Percentiles rank a stretch among this genome's conserved stretches.
Evolutionary conservation across 1,284 basidiomycete species (phyloP).

Genomic region (Ceratobasidium sp.): DNA sequence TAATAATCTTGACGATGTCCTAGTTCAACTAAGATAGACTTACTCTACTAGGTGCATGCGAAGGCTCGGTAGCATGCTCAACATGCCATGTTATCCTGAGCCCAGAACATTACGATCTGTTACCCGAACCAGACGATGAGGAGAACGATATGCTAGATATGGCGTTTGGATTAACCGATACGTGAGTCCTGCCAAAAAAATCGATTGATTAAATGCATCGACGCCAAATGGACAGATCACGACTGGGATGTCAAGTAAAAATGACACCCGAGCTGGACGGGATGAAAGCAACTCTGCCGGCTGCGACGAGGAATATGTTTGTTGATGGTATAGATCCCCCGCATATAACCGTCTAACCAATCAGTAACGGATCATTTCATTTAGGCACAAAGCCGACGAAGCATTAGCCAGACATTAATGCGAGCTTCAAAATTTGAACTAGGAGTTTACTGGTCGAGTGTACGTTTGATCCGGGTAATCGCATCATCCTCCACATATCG

Average conservation of each 20-base stretch:
- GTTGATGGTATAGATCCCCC: slow-evolving; percentile 78
- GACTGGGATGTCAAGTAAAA: slow-evolving; percentile 83
- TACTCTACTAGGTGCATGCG: slow-evolving; percentile 83
- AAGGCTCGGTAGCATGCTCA: slow-evolving; percentile 96
- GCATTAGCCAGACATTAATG: slow-evolving; percentile 56
- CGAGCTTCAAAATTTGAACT: not conserved
- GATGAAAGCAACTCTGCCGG: slow-evolving; percentile 87
- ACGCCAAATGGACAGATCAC: slow-evolving; percentile 59
- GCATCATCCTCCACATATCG: not conserved
- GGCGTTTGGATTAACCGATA: slow-evolving; percentile 97
- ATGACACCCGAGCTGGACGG: slow-evolving; percentile 89
- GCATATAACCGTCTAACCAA: not conserved
- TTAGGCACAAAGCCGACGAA: slow-evolving; percentile 66
- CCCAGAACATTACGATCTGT: slow-evolving; percentile 84
- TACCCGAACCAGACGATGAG: slow-evolving; percentile 95
- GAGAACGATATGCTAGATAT: slow-evolving; percentile 99
- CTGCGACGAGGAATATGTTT: slow-evolving; percentile 97
- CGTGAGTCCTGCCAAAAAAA: slow-evolving; percentile 65
- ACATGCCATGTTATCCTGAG: slow-evolving; percentile 96
- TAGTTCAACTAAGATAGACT: slow-evolving; percentile 4
- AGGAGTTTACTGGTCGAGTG: not conserved
- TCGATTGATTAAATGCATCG: too few species aligned
- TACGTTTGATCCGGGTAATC: not conserved
- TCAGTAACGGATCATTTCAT: slow-evolving; percentile 12
- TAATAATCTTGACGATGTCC: not conserved